These are phyloP conservation scores for Rhytidhysteron rufulum DNA, from an alignment of 2,329 filamentous ascomycete species.

Conservation along the genomic window DNA sequence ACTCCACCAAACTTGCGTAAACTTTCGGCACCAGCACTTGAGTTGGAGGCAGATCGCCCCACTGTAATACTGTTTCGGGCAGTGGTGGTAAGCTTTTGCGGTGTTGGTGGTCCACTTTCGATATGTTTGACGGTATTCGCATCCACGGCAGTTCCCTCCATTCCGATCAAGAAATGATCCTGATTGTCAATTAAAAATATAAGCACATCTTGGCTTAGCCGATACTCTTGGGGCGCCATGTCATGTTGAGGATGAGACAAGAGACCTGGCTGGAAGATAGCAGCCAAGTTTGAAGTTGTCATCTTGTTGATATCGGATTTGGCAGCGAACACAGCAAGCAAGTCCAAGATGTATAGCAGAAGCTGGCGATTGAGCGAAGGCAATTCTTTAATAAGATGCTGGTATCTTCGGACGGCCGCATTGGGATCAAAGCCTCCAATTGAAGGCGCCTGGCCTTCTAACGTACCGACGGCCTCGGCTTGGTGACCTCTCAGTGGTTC, in stretches of 20 bases:
- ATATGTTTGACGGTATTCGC: conserved; percentile 67
- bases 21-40: conserved; percentile 84
- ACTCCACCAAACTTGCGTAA: conserved; percentile 75
- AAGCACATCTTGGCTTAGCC: conserved; percentile 91
- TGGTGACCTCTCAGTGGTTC: conserved; percentile 71
- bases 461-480: conserved; percentile 66
- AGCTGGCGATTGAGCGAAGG: conserved; percentile 91
- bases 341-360: conserved; percentile 89
- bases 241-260: conserved; percentile 91
- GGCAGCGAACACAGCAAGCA: conserved; percentile 93
- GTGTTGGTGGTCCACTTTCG: conserved; percentile 63
- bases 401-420: conserved; percentile 76
- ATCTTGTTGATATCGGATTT: conserved; percentile 97
- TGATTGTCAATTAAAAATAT: conserved; percentile 99
- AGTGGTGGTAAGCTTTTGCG: conserved; percentile 46
- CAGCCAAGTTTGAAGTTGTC: conserved; percentile 89
- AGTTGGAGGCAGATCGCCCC: conserved; percentile 76
- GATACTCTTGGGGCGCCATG: conserved; percentile 92
- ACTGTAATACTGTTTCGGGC: conserved; percentile 54
- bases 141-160: conserved; percentile 98
- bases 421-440: conserved; percentile 70
- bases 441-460: conserved; percentile 61
- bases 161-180: conserved; percentile 95
- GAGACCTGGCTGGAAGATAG: conserved; percentile 96
- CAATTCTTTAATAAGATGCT: conserved; percentile 85